These are phyloP conservation scores for Phytophthora idaei DNA, from an alignment of 352 stramenopile species.

Conservation along the genomic window DNA sequence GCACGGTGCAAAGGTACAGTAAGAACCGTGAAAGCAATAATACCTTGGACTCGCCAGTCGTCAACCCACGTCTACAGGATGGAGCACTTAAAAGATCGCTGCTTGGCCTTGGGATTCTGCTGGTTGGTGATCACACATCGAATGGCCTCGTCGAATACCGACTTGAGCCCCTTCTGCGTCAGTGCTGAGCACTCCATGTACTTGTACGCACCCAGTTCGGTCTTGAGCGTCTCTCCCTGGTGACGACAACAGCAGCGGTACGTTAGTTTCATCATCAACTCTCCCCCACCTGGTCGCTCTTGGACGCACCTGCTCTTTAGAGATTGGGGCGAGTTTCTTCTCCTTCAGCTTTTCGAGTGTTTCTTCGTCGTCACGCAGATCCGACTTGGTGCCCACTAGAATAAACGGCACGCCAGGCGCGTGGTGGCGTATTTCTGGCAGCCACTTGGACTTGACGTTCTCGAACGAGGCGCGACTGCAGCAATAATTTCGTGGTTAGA, in stretches of 20 bases:
- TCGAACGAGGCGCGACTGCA: constrained; percentile 92
- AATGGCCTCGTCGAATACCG: constrained; percentile 95
- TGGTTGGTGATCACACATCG: constrained; percentile 87
- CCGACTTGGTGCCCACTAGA: constrained; percentile 95
- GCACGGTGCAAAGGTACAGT: constrained; percentile 23
- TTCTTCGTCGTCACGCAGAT: constrained; percentile 91
- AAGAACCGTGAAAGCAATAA: constrained; percentile 21
- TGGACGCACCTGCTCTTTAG: constrained; percentile 61
- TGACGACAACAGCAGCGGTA: constrained; percentile 1
- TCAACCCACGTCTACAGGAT: constrained; percentile 57
- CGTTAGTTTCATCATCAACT: constrained; percentile 4
- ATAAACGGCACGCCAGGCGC: constrained; percentile 93
- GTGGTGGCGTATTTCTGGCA: constrained; percentile 90
- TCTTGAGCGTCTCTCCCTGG: constrained; percentile 88
- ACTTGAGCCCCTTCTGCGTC: constrained; percentile 94
- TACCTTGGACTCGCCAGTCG: background rate
- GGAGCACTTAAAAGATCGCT: constrained; percentile 55
- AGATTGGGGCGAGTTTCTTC: constrained; percentile 83
- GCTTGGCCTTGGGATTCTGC: constrained; percentile 66
- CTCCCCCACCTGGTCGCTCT: background rate
- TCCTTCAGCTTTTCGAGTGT: constrained; percentile 89
- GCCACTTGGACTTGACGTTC: constrained; percentile 96
- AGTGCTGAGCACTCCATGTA: constrained; percentile 95
- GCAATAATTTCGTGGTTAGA: constrained; percentile 5
- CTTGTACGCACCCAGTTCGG: constrained; percentile 89